Evolutionary conservation across 441 rosid genomes (phyloP).

Genomic region (Adansonia rubrostipa): DNA sequence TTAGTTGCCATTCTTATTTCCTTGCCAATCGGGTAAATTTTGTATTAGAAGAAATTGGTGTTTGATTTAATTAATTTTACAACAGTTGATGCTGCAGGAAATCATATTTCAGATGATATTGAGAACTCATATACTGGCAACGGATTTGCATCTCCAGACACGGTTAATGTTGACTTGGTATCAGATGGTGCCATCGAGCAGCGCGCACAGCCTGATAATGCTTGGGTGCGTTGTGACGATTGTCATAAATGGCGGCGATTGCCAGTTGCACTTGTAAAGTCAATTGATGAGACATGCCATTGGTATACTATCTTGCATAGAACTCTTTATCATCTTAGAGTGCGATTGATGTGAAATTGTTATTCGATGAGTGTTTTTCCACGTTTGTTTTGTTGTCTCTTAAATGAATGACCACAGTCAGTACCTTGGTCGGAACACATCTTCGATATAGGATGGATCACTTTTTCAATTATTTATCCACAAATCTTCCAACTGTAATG

Average conservation of each 20-base stretch:
- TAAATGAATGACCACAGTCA: not conserved
- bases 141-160: constrained; percentile 37
- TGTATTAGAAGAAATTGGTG: constrained; percentile 15
- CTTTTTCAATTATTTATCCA: not conserved
- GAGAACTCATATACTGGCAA: constrained; percentile 38
- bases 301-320: constrained; percentile 58
- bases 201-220: constrained; percentile 51
- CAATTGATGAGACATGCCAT: constrained; percentile 71
- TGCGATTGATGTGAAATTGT: constrained; percentile 23
- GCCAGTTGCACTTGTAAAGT: constrained; percentile 66
- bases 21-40: not conserved
- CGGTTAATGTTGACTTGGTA: constrained; percentile 44
- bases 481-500: constrained; percentile 2
- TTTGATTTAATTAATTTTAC: constrained; percentile 17
- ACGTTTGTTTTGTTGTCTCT: not conserved
- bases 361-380: not conserved
- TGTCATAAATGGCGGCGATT: constrained; percentile 95
- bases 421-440: not conserved
- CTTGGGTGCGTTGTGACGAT: constrained; percentile 96
- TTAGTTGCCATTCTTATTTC: constrained; percentile 1
- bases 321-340: constrained; percentile 20
- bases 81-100: constrained; percentile 46
- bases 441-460: not conserved
- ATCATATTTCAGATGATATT: constrained; percentile 38
- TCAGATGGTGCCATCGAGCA: constrained; percentile 46